phyloP scores from a whole-genome alignment of 495 filamentous ascomycete species.

The Podospora pseudopauciseta region DNA sequence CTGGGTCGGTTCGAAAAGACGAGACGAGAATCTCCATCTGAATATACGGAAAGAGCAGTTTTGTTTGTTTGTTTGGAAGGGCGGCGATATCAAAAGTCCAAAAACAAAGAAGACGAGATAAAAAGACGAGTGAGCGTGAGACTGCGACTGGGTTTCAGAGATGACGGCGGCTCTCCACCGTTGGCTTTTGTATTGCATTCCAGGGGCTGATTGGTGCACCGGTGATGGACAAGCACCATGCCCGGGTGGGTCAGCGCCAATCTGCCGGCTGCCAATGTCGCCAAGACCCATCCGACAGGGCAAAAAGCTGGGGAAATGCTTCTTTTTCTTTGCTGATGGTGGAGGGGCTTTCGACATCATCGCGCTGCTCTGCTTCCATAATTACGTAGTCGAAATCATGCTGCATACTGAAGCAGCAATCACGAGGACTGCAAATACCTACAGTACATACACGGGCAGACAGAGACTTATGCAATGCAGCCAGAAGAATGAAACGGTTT shows the following conservation, averaged over 20 bases:
- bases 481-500: not conserved
- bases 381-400: conserved; percentile 2
- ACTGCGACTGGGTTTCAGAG: conserved; percentile 4
- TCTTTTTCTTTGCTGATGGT: conserved; percentile 5
- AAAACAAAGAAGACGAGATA: not conserved
- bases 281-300: conserved; percentile 5
- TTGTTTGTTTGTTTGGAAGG: not conserved
- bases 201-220: conserved; percentile 3
- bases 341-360: conserved; percentile 4
- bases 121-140: not conserved
- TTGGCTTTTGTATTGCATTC: not conserved
- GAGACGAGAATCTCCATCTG: conserved; percentile 13
- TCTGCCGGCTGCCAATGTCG: conserved; percentile 8
- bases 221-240: not conserved
- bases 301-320: conserved; percentile 14
- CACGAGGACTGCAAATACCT: not conserved
- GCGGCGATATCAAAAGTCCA: not conserved
- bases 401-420: not conserved
- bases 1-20: conserved; percentile 3
- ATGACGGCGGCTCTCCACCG: conserved; percentile 4
- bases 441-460: too few species aligned
- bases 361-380: conserved; percentile 1
- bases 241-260: conserved; percentile 2
- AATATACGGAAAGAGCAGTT: not conserved
- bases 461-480: too few species aligned